Conservation (phyloP, 2,329 filamentous ascomycete species). For the Botrytis elliptica region DNA sequence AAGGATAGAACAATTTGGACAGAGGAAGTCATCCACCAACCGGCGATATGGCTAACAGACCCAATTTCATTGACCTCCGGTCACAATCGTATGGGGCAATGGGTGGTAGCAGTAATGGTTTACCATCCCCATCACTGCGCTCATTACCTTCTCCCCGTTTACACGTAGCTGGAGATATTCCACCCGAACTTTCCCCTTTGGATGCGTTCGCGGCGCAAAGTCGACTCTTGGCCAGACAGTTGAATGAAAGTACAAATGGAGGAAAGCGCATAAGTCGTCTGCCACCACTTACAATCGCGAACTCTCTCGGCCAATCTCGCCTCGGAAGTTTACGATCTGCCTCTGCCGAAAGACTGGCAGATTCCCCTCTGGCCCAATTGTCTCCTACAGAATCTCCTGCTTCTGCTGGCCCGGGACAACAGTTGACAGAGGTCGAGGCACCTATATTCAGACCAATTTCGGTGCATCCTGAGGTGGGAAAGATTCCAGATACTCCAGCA, state of each 20-base stretch:
- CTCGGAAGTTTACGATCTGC: conserved; percentile 79
- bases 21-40: conserved; percentile 11
- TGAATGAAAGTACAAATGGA: conserved; percentile 72
- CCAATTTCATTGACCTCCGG: conserved; percentile 37
- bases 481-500: conserved; percentile 24
- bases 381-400: conserved; percentile 37
- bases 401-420: conserved; percentile 40
- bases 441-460: conserved; percentile 62
- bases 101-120: conserved; percentile 27
- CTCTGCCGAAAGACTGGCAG: conserved; percentile 54
- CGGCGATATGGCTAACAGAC: conserved; percentile 35
- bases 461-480: conserved; percentile 72
- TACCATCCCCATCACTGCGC: conserved; percentile 31
- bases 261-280: conserved; percentile 82
- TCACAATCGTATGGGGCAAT: conserved; percentile 36
- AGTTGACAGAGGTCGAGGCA: conserved; percentile 55
- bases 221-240: conserved; percentile 78
- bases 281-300: conserved; percentile 77
- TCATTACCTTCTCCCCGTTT: conserved; percentile 62
- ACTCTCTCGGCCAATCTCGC: conserved; percentile 74
- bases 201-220: conserved; percentile 95
- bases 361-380: conserved; percentile 23
- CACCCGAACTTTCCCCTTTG: conserved; percentile 87
- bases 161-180: conserved; percentile 75
- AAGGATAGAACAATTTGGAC: conserved; percentile 15